Evolutionary conservation across 2,329 filamentous ascomycete genomes (phyloP).

Genomic region (Beauveria sp.): DNA sequence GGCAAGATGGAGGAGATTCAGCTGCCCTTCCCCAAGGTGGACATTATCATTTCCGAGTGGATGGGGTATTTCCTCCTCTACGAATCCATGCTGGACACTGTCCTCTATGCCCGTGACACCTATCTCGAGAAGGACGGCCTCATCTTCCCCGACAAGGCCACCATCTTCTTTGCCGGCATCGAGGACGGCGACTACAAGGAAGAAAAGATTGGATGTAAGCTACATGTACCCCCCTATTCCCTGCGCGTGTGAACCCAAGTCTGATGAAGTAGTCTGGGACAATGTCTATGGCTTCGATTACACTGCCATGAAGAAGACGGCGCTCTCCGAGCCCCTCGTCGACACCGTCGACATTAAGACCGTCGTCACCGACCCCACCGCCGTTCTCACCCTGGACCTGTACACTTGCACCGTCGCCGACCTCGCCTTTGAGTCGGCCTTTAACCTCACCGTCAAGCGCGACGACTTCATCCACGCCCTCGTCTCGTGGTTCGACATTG

Average conservation of each 20-base stretch:
- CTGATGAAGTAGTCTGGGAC: constrained; percentile 71
- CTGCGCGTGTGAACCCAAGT: not conserved
- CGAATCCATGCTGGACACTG: constrained; percentile 98
- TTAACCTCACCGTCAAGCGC: constrained; percentile 67
- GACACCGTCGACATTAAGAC: constrained; percentile 98
- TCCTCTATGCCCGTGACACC: constrained; percentile 89
- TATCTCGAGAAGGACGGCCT: constrained; percentile 81
- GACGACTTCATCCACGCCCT: constrained; percentile 95
- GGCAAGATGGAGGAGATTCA: constrained; percentile 99
- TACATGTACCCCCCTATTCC: not conserved
- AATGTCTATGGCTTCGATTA: constrained; percentile 99
- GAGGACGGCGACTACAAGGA: constrained; percentile 99
- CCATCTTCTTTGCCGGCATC: constrained; percentile 92
- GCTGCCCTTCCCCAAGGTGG: constrained; percentile 88
- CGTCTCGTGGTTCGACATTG: constrained; percentile 98
- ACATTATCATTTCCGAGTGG: constrained; percentile 99
- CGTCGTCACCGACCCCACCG: constrained; percentile 82
- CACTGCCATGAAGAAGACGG: constrained; percentile 84
- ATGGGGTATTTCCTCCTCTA: constrained; percentile 99
- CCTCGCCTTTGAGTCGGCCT: constrained; percentile 74
- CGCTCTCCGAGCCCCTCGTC: constrained; percentile 90
- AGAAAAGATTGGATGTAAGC: constrained; percentile 96
- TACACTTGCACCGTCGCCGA: constrained; percentile 83
- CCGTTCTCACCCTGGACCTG: constrained; percentile 82
- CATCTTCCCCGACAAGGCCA: constrained; percentile 98